Evolutionary conservation across 352 stramenopile genomes (phyloP), one percentile per base, ranked within the genome.

Genomic region (Blastocystis sp.): DNA sequence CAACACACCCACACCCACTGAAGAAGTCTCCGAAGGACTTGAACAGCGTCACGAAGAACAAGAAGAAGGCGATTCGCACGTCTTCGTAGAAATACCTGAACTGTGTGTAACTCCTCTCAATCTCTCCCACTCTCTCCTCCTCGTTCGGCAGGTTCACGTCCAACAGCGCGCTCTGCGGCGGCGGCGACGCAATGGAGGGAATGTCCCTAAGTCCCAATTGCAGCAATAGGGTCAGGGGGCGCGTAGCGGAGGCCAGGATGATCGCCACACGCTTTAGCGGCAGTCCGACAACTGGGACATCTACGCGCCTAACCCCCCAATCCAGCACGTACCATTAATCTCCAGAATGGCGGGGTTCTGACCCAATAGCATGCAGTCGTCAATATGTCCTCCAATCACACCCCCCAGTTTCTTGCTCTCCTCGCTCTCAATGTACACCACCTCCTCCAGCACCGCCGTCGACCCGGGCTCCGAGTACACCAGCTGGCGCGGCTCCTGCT

Each of bases 61-160:
- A n/a, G 35, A 85, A 85, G 74, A 85, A 85, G 19, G 50, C 13
- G 26, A 85, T 85, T 16, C 74, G 74, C 21, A 85, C 50, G 21
- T 85, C 74, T 12, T 85, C 74, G 51, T 50, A 67, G 60, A 55
- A 85, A 26, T 69, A 3, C 0, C 29, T 12, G 10, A 33, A 67
- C 74, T 85, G 45, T 59, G 19, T 24, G 21, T 39, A 9, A 45
- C 45, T 19, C 45, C 45, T 55, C 1, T 3, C 51, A 16, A 31
- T 59, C 21, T 37, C 0, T 67, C 31, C 13, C 16, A 41, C 1
- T 26, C n/a, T 45, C 16, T 29, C 51, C n/a, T 85, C 74, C 45
- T 77, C 66, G 41, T 77, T 50, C 66, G 50, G 21, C 37, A 31
- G 12, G 31, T 77, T 45, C 66, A 74, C 63, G 45, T 74, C 63